These are phyloP conservation scores for Sugiyamaella novakii DNA, from an alignment of 1,139 yeast species.

Conservation along the genomic window DNA sequence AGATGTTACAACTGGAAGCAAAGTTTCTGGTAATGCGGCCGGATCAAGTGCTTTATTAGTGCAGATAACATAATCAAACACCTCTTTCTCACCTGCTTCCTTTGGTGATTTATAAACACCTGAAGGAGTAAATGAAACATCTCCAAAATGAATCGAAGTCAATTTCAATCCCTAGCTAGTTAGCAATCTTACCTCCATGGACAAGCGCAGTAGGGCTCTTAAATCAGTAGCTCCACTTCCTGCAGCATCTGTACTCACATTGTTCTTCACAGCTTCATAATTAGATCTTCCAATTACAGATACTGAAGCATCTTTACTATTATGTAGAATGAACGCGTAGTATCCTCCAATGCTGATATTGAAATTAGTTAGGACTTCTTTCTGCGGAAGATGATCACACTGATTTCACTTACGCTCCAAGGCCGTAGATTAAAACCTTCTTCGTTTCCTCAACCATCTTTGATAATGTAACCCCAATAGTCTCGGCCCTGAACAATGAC, in stretches of 20 bases:
- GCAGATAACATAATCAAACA: slow-evolving; percentile 60
- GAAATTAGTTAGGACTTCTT: background rate
- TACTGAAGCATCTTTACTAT: slow-evolving; percentile 42
- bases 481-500: no score
- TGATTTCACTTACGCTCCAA: slow-evolving; percentile 29
- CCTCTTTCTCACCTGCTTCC: slow-evolving; percentile 41
- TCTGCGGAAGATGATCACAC: background rate
- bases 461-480: no score
- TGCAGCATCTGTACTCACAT: slow-evolving; percentile 36
- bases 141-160: slow-evolving; percentile 47
- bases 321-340: slow-evolving; percentile 28
- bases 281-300: slow-evolving; percentile 61
- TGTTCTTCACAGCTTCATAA: slow-evolving; percentile 49
- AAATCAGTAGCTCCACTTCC: no score
- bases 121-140: slow-evolving; percentile 40
- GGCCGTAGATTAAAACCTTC: slow-evolving; percentile 24
- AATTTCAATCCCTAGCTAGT: slow-evolving; percentile 50
- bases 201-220: no score
- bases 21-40: slow-evolving; percentile 54
- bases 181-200: slow-evolving; percentile 46
- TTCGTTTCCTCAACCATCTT: slow-evolving; percentile 11
- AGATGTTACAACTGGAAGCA: slow-evolving; percentile 52
- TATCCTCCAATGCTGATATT: slow-evolving; percentile 29
- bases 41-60: slow-evolving; percentile 68
- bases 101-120: slow-evolving; percentile 42